Evolutionary conservation across 768 basidiomycete genomes (phyloP).

Genomic region (Pleurotus tuoliensis): DNA sequence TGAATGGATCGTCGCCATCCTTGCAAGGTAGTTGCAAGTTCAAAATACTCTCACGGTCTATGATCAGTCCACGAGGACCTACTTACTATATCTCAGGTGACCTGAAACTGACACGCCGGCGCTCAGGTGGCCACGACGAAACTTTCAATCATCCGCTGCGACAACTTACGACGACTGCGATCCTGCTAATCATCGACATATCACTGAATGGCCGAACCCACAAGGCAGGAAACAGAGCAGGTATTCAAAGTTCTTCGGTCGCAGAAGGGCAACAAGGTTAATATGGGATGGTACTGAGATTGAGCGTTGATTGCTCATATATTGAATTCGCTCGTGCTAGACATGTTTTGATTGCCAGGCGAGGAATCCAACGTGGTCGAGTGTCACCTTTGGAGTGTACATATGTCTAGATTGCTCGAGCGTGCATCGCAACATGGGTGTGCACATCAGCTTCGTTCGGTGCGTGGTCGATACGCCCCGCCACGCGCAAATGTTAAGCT

Average conservation of each 20-base stretch:
- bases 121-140: background rate
- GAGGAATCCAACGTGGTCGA: constrained; percentile 96
- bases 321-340: constrained; percentile 29
- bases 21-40: no score
- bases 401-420: constrained; percentile 98
- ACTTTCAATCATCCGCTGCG: background rate
- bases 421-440: constrained; percentile 93
- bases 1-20: no score
- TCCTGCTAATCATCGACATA: background rate
- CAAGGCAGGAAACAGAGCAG: constrained; percentile 84
- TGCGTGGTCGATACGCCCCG: constrained; percentile 29
- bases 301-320: background rate
- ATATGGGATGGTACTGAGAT: background rate
- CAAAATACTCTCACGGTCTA: no score
- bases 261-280: constrained; percentile 87
- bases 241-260: constrained; percentile 77
- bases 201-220: constrained; percentile 60
- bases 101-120: background rate
- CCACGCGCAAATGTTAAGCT: background rate
- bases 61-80: background rate
- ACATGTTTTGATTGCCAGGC: constrained; percentile 94
- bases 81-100: background rate
- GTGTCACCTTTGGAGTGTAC: constrained; percentile 94
- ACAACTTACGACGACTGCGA: constrained; percentile 12
- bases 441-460: constrained; percentile 97